Base-by-base conservation (phyloP, 768 basidiomycete genomes). In the Mrakia frigida region DNA sequence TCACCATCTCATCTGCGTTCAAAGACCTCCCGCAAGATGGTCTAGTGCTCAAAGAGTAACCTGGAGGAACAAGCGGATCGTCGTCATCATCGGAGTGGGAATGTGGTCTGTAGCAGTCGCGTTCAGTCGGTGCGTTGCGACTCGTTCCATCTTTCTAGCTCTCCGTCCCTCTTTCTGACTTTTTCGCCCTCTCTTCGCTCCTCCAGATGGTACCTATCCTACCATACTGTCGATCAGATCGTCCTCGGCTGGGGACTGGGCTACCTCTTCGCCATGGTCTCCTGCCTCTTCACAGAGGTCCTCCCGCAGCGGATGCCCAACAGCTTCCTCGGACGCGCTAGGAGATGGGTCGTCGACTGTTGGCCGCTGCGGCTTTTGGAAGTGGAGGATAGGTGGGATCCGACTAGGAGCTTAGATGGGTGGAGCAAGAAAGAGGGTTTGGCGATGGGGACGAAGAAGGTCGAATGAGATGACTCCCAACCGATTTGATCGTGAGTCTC, bases 191-290 rank as follows among this genome's bases (percentile, higher is more conserved):
- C 25, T 33, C 1, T 25, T 33, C 43, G 35, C 9, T 25, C 25
- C 39, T 39, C 18, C 35, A 77, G 76, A 65, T 77, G 73, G 67
- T 78, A 70, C 43, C 73, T 78, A 6, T 50, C 25, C 9, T 78
- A 78, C 37, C 77, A 78, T 25, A 78, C 73, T 53, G 33, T 50
- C 6, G 37, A 28, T 5, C 77, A 78, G 59, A 65, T 78, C 43
- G 3, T 25, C 7, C 73, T 78, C n/a, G 77, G 77, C 35, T 70
- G 74, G 67, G 7, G n/a, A 1, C 65, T 78, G 31, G 77, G 77
- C 21, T 21, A 21, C 3, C 33, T 39, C n/a, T 70, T 74, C 52
- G 77, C 53, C 7, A 5, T 70, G 37, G 53, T 28, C 41, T 56
- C 35, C 43, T 56, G 21, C 46, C 5, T 31, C 3, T 1, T 74